Conservation (phyloP, 352 stramenopile species). For the Poterioochromonas sp. region DNA sequence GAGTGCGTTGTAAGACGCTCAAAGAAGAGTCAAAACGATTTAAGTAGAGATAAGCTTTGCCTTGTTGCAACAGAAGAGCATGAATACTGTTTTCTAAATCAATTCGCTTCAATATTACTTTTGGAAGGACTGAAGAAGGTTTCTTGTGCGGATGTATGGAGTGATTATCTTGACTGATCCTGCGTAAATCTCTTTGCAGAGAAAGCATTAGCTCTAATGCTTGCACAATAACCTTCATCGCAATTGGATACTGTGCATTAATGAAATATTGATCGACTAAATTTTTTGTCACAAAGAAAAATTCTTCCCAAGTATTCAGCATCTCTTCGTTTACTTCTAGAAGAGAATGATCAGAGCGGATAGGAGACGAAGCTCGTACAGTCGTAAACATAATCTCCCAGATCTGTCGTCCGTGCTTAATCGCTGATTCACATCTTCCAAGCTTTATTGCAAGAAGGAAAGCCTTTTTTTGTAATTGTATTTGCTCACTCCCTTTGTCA, state of each 20-base stretch:
- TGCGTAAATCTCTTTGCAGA: too few species aligned
- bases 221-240: background rate
- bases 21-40: too few species aligned
- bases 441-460: background rate
- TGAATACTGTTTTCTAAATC: background rate
- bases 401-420: background rate
- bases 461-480: background rate
- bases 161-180: too few species aligned
- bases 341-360: too few species aligned
- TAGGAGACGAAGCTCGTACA: background rate
- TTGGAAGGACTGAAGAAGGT: background rate
- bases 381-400: background rate
- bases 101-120: background rate
- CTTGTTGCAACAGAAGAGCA: background rate
- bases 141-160: background rate
- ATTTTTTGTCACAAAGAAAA: background rate
- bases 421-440: background rate
- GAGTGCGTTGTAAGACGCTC: too few species aligned
- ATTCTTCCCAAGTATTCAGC: too few species aligned
- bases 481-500: background rate
- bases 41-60: too few species aligned
- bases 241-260: background rate
- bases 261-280: background rate
- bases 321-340: too few species aligned
- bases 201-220: too few species aligned